Conservation (phyloP, 805 yeast genomes). For the Saccharomycopsis amapae region DNA sequence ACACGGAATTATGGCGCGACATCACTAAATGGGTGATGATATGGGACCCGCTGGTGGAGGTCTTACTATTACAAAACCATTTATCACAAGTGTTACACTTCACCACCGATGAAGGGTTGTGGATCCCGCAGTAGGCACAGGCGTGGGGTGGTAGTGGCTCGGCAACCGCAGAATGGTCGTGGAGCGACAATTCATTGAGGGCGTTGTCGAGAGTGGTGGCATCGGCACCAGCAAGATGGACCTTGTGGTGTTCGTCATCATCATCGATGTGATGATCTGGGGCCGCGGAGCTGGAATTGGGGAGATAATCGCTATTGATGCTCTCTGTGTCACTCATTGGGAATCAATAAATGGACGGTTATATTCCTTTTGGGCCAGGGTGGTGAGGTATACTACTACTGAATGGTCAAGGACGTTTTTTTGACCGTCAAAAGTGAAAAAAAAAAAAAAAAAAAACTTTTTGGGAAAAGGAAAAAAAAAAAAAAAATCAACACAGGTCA, state of each 20-base stretch:
- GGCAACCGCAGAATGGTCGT: slow-evolving; percentile 22
- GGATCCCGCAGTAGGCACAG: slow-evolving; percentile 70
- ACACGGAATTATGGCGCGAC: slow-evolving; percentile 67
- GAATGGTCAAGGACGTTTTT: not conserved
- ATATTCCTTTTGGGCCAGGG: not conserved
- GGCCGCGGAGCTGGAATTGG: not conserved
- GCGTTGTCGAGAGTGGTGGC: slow-evolving; percentile 5
- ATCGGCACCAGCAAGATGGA: slow-evolving; percentile 1
- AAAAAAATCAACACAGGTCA: not conserved
- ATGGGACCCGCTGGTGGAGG: slow-evolving; percentile 59
- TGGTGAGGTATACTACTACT: not conserved
- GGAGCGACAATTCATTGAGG: not conserved
- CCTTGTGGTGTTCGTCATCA: slow-evolving; percentile 21
- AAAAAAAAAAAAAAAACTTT: not conserved
- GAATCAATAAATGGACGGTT: not conserved
- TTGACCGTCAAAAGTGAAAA: not conserved
- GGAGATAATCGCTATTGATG: slow-evolving; percentile 15
- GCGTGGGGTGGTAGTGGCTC: slow-evolving; percentile 34
- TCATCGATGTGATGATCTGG: slow-evolving; percentile 3
- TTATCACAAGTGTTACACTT: slow-evolving; percentile 69
- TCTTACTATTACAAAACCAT: slow-evolving; percentile 85
- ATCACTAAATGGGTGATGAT: slow-evolving; percentile 79
- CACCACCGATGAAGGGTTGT: slow-evolving; percentile 55
- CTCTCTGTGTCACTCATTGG: slow-evolving; percentile 10
- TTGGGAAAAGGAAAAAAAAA: not conserved